Percentiles rank a stretch among this genome's conserved stretches.
phyloP scores from a whole-genome alignment of 2,329 filamentous ascomycete genomes.

The Endoconidiophora polonica region DNA sequence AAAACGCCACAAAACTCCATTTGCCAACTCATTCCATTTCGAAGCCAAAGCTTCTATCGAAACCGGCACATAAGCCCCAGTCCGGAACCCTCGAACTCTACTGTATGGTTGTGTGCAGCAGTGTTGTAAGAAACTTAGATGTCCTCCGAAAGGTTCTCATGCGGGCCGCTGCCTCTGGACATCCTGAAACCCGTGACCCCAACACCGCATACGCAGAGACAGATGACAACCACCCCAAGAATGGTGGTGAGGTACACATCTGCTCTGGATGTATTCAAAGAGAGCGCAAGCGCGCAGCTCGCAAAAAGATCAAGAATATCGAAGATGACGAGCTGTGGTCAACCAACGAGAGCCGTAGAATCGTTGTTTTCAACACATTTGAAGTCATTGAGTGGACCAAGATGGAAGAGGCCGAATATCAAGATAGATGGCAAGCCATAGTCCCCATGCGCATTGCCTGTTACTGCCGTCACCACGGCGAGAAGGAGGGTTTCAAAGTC shows the following conservation, averaged over 20 bases:
- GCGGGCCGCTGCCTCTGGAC: slow-evolving; percentile 28
- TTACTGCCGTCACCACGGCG: slow-evolving; percentile 87
- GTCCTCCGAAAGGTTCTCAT: slow-evolving; percentile 51
- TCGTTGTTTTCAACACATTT: slow-evolving; percentile 81
- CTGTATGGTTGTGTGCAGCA: slow-evolving; percentile 77
- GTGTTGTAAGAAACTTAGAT: slow-evolving; percentile 63
- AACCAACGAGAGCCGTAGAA: slow-evolving; percentile 60
- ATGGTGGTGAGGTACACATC: slow-evolving; percentile 87
- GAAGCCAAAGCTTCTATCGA: slow-evolving; percentile 78
- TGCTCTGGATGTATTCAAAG: slow-evolving; percentile 82
- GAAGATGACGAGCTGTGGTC: slow-evolving; percentile 85
- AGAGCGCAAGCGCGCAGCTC: slow-evolving; percentile 75
- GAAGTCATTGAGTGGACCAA: slow-evolving; percentile 71
- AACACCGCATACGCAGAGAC: slow-evolving; percentile 24
- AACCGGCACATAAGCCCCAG: slow-evolving; percentile 45
- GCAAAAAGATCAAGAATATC: slow-evolving; percentile 85
- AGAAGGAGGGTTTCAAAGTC: slow-evolving; percentile 77
- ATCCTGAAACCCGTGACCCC: slow-evolving; percentile 20
- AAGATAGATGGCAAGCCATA: slow-evolving; percentile 57
- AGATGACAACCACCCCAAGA: slow-evolving; percentile 54
- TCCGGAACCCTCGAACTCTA: slow-evolving; percentile 65
- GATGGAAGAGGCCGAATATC: slow-evolving; percentile 30
- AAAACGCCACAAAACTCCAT: slow-evolving; percentile 63
- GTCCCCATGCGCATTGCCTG: slow-evolving; percentile 92
- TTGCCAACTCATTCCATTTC: slow-evolving; percentile 83